Conservation (phyloP, 148 eudicot genomes). For the Rhododendron ovatum region DNA sequence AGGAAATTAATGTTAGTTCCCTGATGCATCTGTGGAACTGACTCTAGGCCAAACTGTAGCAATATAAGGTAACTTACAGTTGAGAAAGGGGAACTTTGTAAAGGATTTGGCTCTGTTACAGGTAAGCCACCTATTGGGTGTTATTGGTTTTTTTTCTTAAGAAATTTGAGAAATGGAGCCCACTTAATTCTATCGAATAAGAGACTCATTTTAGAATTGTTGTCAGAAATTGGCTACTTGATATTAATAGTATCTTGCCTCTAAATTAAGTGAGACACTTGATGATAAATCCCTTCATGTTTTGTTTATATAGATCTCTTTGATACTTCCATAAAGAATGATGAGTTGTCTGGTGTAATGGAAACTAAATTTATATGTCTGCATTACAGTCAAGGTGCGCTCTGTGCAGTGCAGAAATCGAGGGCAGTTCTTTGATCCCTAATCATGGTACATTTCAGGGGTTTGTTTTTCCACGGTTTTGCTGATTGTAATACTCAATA, state of each 20-base stretch:
- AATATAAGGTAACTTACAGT: neutral
- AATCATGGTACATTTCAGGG: constrained; percentile 51
- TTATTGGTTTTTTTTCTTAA: neutral
- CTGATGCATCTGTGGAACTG: neutral
- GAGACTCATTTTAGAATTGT: neutral
- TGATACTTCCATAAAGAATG: neutral
- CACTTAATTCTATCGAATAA: neutral
- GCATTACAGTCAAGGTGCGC: constrained; percentile 69
- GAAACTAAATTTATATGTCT: constrained; percentile 19
- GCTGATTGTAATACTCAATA: neutral
- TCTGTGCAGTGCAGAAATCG: constrained; percentile 61
- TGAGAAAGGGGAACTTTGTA: neutral
- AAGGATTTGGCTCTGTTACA: neutral
- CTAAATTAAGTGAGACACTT: neutral
- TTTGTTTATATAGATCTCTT: constrained; percentile 8
- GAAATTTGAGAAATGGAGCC: neutral
- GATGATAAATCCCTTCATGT: neutral
- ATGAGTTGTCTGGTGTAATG: neutral
- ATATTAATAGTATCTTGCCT: neutral
- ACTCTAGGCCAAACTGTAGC: neutral
- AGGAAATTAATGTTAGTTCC: neutral
- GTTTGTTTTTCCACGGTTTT: neutral
- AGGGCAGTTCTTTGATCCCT: constrained; percentile 57
- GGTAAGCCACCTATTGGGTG: neutral
- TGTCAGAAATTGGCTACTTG: neutral